Percentiles rank a stretch among this genome's conserved stretches.
These are phyloP conservation scores for Desmodesmus armatus DNA, from an alignment of 139 green algal species.

Conservation along the genomic window DNA sequence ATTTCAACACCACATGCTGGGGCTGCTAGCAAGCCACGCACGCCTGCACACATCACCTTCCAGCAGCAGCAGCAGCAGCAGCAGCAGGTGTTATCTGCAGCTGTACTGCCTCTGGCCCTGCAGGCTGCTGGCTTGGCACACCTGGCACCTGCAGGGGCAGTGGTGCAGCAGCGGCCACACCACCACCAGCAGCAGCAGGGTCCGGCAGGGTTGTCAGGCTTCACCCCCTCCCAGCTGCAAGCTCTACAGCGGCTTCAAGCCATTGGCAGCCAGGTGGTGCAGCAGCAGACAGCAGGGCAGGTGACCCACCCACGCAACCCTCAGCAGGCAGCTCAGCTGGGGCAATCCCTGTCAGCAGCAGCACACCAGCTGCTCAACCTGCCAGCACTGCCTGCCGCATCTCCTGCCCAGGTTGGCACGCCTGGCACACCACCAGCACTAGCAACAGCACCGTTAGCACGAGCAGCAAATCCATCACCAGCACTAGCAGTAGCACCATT, in stretches of 20 bases:
- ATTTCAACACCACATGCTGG: not conserved
- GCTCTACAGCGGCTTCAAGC: not conserved
- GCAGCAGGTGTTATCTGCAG: not conserved
- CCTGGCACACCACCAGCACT: not conserved
- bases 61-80: not conserved
- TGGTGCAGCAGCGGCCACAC: slow-evolving; percentile 1
- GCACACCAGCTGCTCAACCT: not conserved
- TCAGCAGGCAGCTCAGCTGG: too few species aligned
- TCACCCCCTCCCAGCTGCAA: not conserved
- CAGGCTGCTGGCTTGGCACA: not conserved
- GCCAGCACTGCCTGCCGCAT: not conserved
- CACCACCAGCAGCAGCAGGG: not conserved
- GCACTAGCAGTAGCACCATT: not conserved
- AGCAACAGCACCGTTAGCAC: slow-evolving; percentile 2
- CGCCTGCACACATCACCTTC: too few species aligned
- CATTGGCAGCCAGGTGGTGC: not conserved
- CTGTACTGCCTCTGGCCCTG: not conserved
- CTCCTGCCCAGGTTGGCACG: not conserved
- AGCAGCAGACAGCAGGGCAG: not conserved
- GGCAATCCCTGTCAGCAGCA: not conserved
- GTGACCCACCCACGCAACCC: too few species aligned
- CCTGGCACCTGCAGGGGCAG: not conserved
- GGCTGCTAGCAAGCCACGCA: not conserved
- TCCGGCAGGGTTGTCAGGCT: not conserved
- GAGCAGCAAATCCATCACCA: not conserved